Evolutionary conservation across 306 rosid genomes (phyloP).

Genomic region (Chamaecrista fasciculata): DNA sequence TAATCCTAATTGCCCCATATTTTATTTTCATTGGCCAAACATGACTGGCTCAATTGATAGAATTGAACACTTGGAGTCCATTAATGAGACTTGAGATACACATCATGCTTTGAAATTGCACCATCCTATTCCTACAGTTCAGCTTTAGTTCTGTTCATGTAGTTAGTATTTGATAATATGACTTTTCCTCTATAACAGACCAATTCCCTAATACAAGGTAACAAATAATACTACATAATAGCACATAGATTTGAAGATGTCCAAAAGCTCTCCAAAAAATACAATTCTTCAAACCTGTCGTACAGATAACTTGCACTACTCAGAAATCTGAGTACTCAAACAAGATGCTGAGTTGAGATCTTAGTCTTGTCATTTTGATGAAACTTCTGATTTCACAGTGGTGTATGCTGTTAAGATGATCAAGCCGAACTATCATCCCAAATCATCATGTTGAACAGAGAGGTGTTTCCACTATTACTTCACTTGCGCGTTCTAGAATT

Average conservation of each 20-base stretch:
- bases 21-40: no score
- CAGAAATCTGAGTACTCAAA: neutral
- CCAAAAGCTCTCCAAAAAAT: neutral
- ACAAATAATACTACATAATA: no score
- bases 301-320: neutral
- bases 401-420: neutral
- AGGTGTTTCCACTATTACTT: constrained; percentile 3
- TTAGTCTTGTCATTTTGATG: neutral
- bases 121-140: neutral
- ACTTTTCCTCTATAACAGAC: neutral
- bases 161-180: neutral
- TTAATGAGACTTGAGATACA: no score
- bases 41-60: no score
- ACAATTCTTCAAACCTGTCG: neutral
- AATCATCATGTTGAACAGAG: constrained; percentile 5
- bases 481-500: constrained; percentile 2
- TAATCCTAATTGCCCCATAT: no score
- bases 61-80: no score
- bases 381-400: neutral
- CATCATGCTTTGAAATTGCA: no score
- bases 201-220: neutral
- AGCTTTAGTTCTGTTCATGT: neutral
- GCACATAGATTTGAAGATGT: neutral
- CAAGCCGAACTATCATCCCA: neutral
- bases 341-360: neutral